Evolutionary conservation across 2,329 filamentous ascomycete genomes (phyloP).

Genomic region (Pochonia chlamydosporia): DNA sequence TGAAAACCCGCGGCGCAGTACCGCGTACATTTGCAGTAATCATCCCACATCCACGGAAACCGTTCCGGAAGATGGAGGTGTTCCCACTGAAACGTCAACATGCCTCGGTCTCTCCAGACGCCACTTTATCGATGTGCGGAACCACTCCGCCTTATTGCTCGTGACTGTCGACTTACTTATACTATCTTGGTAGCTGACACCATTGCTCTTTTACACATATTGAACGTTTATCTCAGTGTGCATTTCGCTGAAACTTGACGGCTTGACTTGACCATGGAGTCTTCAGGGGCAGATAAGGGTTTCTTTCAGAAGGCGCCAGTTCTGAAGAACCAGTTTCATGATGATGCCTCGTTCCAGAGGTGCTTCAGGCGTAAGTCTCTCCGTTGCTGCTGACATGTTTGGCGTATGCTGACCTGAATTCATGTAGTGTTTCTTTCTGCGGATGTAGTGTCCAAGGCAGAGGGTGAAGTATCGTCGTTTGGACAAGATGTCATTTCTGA

Average conservation of each 20-base stretch:
- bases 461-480: slow-evolving; percentile 39
- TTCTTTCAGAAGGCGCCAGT: slow-evolving; percentile 51
- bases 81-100: neutral
- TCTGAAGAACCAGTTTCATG: slow-evolving; percentile 50
- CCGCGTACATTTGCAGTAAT: neutral
- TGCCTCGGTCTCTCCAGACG: neutral
- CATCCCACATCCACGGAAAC: neutral
- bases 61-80: neutral
- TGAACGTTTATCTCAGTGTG: too few relatives aligned
- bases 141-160: neutral
- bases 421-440: slow-evolving; percentile 42
- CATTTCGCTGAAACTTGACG: neutral
- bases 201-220: too few relatives aligned
- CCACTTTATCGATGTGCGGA: neutral
- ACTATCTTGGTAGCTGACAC: too few relatives aligned
- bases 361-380: slow-evolving; percentile 40
- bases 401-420: neutral
- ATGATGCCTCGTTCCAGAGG: slow-evolving; percentile 47
- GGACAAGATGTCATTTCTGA: slow-evolving; percentile 48
- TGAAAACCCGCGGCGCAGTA: neutral
- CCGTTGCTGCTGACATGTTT: neutral
- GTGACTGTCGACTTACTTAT: neutral
- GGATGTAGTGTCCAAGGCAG: slow-evolving; percentile 30
- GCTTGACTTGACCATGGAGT: slow-evolving; percentile 28
- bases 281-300: slow-evolving; percentile 40